Evolutionary conservation across 495 filamentous ascomycete species (phyloP).

Genomic region (Amniculicola lignicola): DNA sequence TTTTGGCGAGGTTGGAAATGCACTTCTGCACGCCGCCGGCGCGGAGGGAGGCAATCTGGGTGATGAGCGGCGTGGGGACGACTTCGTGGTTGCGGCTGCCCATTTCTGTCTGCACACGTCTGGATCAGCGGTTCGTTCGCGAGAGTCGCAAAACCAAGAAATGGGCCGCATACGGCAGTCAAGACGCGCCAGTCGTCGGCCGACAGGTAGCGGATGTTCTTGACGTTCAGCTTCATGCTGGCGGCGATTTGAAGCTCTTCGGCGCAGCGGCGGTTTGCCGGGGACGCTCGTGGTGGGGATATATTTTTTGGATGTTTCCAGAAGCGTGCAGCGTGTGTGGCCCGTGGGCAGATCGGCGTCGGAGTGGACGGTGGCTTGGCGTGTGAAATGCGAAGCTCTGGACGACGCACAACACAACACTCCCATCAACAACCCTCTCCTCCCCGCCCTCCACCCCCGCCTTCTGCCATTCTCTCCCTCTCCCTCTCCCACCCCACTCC

Average conservation of each 20-base stretch:
- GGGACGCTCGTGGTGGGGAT: background rate
- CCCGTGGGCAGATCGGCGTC: slow-evolving; percentile 7
- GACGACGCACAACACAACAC: slow-evolving; percentile 1
- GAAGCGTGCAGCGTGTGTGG: slow-evolving; percentile 11
- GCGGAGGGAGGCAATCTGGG: slow-evolving; percentile 74
- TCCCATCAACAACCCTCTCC: slow-evolving; percentile 1
- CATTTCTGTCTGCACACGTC: slow-evolving; percentile 67
- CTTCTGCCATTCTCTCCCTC: background rate
- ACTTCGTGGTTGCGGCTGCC: slow-evolving; percentile 96
- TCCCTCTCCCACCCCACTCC: background rate
- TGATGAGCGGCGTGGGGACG: slow-evolving; percentile 85
- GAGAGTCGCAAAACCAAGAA: slow-evolving; percentile 17
- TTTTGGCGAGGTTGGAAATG: slow-evolving; percentile 88
- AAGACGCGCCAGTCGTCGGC: slow-evolving; percentile 93
- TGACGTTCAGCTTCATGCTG: slow-evolving; percentile 89
- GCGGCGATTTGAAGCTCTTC: slow-evolving; percentile 9
- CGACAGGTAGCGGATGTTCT: slow-evolving; percentile 85
- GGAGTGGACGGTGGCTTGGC: background rate
- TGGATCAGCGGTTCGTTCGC: slow-evolving; percentile 41
- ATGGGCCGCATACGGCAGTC: slow-evolving; percentile 65
- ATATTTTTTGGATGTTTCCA: slow-evolving; percentile 19
- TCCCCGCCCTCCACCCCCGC: background rate
- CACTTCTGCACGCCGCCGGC: slow-evolving; percentile 79
- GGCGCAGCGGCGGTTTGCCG: background rate
- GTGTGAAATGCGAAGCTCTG: slow-evolving; percentile 4